Evolutionary conservation across 2,329 filamentous ascomycete species (phyloP).

Genomic region (Thielaviopsis populi): DNA sequence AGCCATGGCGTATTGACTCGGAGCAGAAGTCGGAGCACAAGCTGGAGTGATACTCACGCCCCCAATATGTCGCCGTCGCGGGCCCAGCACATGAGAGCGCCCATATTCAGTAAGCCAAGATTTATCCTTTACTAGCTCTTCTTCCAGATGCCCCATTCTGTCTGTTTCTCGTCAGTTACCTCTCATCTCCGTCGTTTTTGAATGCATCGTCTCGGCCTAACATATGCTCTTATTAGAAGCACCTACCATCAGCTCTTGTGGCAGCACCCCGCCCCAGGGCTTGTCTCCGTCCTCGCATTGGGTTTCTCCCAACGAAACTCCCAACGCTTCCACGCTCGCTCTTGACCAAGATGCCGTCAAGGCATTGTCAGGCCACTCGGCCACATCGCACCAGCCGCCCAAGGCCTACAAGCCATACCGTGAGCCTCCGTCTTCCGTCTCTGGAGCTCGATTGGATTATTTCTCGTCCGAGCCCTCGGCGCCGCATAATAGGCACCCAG

Average conservation of each 20-base stretch:
- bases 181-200: not conserved
- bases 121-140: not conserved
- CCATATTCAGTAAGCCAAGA: slow-evolving; percentile 12
- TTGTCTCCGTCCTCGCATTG: not conserved
- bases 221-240: slow-evolving; percentile 8
- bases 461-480: slow-evolving; percentile 4
- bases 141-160: not conserved
- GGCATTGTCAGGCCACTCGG: not conserved
- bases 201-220: slow-evolving; percentile 5
- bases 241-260: slow-evolving; percentile 7
- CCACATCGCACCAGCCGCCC: slow-evolving; percentile 6
- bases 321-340: not conserved
- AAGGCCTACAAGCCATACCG: slow-evolving; percentile 16
- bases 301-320: not conserved
- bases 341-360: slow-evolving; percentile 4
- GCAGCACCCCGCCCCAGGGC: not conserved
- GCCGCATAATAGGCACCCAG: not conserved
- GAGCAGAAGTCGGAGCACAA: slow-evolving; percentile 21
- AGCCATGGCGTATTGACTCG: slow-evolving; percentile 15
- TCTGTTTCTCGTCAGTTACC: not conserved
- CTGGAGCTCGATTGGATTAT: slow-evolving; percentile 14
- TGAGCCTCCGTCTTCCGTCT: slow-evolving; percentile 4
- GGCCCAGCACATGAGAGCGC: not conserved
- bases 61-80: slow-evolving; percentile 7
- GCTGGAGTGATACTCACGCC: not conserved